These are phyloP conservation scores for Starmerella apicola DNA, from an alignment of 805 yeast genomes.

Conservation along the genomic window DNA sequence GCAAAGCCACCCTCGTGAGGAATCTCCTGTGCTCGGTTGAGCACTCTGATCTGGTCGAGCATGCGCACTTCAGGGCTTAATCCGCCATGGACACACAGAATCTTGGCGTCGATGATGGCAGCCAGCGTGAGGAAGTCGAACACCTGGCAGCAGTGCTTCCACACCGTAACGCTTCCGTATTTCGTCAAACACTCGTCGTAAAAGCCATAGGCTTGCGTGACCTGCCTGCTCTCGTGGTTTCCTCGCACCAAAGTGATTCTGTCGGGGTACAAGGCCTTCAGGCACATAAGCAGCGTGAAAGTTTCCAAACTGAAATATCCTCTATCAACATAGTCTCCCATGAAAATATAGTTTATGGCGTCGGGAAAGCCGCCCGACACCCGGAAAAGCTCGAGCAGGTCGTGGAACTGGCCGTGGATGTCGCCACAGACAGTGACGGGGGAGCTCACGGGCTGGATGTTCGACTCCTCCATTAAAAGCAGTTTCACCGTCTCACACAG, in stretches of 20 bases:
- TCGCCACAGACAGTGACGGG: conserved; percentile 90
- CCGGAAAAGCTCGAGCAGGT: conserved; percentile 75
- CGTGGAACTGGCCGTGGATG: conserved; percentile 97
- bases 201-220: conserved; percentile 97
- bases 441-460: conserved; percentile 87
- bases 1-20: conserved; percentile 99
- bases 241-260: conserved; percentile 87
- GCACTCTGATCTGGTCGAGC: conserved; percentile 90
- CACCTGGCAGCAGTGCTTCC: conserved; percentile 95
- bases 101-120: conserved; percentile 89
- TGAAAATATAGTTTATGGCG: conserved; percentile 59
- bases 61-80: conserved; percentile 92
- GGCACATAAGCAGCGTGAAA: conserved; percentile 82
- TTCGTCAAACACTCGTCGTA: conserved; percentile 90
- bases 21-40: conserved; percentile 92
- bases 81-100: conserved; percentile 95
- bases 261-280: conserved; percentile 77
- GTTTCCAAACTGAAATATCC: conserved; percentile 95
- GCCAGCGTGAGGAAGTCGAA: conserved; percentile 89
- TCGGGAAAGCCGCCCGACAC: conserved; percentile 89
- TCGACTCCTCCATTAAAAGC: conserved; percentile 87
- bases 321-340: conserved; percentile 95
- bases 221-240: conserved; percentile 94
- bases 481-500: conserved; percentile 92
- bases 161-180: conserved; percentile 87